These are phyloP conservation scores for Onygenales sp. DNA, from an alignment of 2,329 filamentous ascomycete species.

Conservation along the genomic window DNA sequence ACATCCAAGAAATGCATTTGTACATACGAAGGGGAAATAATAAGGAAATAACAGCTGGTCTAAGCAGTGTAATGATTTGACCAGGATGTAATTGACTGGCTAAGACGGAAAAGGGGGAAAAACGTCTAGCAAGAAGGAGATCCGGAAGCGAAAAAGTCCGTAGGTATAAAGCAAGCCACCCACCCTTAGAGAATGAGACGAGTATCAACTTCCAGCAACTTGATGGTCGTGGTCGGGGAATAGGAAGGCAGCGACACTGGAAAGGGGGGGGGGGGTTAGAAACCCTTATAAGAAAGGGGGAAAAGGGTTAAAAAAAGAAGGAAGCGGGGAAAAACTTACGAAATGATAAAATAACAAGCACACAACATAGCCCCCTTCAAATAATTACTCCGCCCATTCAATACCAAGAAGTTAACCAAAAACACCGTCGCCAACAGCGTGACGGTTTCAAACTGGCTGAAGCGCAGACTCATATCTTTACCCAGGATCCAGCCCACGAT, in stretches of 20 bases:
- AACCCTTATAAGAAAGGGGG: not conserved
- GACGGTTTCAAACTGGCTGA: slow-evolving; percentile 54
- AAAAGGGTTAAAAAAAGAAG: not conserved
- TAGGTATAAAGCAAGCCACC: not conserved
- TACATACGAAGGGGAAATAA: too few species aligned
- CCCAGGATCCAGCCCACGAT: slow-evolving; percentile 71
- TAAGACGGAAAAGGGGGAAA: too few species aligned
- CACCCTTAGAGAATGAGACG: not conserved
- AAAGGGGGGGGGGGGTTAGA: not conserved
- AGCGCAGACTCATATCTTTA: slow-evolving; percentile 58
- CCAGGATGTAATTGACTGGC: too few species aligned
- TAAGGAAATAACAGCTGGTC: too few species aligned
- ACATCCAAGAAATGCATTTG: too few species aligned
- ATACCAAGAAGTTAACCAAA: slow-evolving; percentile 76
- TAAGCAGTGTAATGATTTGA: too few species aligned
- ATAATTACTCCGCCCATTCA: slow-evolving; percentile 75
- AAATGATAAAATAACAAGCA: slow-evolving; percentile 72
- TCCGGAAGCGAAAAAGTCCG: not conserved
- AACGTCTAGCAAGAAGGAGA: too few species aligned
- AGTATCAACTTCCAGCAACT: not conserved
- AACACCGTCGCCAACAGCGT: slow-evolving; percentile 75
- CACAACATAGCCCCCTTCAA: slow-evolving; percentile 69
- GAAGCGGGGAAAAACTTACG: slow-evolving; percentile 27
- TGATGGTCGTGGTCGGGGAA: not conserved
- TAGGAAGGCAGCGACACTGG: not conserved